Conservation (phyloP, 2,329 filamentous ascomycete species). For the Corynespora cassiicola region DNA sequence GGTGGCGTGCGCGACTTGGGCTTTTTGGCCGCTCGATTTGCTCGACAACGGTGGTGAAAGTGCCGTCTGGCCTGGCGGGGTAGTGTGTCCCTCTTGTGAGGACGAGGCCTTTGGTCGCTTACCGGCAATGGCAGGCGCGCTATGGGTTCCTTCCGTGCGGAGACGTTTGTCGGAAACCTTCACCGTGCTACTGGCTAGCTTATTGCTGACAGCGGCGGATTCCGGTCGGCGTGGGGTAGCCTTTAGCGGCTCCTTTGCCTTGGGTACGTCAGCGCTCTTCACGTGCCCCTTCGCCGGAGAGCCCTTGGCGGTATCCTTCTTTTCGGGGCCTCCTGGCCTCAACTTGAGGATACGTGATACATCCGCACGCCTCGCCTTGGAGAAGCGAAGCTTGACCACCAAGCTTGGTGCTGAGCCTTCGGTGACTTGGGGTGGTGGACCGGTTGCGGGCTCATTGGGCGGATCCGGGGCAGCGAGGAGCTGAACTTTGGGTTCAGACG, state of each 20-base stretch:
- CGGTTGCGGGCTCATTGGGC: constrained; percentile 27
- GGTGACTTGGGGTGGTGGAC: constrained; percentile 13
- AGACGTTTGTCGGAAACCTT: constrained; percentile 43
- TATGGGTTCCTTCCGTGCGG: constrained; percentile 36
- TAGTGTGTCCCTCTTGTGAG: constrained; percentile 37
- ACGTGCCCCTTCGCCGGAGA: constrained; percentile 19
- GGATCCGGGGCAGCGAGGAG: constrained; percentile 27
- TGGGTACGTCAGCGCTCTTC: constrained; percentile 28
- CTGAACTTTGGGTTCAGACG: constrained; percentile 38
- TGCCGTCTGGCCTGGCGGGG: constrained; percentile 32
- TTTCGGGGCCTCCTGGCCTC: constrained; percentile 27
- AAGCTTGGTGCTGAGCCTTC: constrained; percentile 31
- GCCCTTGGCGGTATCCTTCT: constrained; percentile 31
- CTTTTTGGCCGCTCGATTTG: constrained; percentile 40
- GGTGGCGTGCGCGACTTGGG: constrained; percentile 32
- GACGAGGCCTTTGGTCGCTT: constrained; percentile 42
- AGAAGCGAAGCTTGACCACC: constrained; percentile 60
- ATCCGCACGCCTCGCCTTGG: constrained; percentile 55
- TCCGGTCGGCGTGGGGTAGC: constrained; percentile 31
- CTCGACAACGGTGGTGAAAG: constrained; percentile 36
- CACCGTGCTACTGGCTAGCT: constrained; percentile 11
- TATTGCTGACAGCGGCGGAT: constrained; percentile 18
- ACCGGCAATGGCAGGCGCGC: constrained; percentile 25
- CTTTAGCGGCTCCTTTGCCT: constrained; percentile 35
- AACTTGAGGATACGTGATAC: constrained; percentile 48